Conservation (phyloP, 2,329 filamentous ascomycete species). For the Aspergillus phoenicis region DNA sequence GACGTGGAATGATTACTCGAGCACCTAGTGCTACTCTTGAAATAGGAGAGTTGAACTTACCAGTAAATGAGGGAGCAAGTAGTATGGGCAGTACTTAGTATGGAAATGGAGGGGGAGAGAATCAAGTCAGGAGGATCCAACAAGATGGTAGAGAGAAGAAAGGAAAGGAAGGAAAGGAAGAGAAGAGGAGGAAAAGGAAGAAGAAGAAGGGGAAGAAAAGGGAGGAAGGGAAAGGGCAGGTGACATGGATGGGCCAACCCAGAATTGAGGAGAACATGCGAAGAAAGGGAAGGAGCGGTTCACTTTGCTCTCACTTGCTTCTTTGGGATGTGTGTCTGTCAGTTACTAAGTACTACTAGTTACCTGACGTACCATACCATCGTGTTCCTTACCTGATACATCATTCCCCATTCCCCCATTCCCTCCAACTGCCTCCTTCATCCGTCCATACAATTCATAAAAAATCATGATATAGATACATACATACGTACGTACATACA, state of each 20-base stretch:
- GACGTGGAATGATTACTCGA: constrained; percentile 2
- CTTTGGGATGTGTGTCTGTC: no score
- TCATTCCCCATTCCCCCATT: no score
- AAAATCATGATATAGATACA: no score
- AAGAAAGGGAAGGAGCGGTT: background rate
- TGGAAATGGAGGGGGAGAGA: constrained; percentile 15
- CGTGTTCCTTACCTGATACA: background rate
- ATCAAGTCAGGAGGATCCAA: no score
- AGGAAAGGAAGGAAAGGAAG: background rate
- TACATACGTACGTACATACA: background rate
- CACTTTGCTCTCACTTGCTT: background rate
- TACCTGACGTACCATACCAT: constrained; percentile 1
- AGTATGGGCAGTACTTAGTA: constrained; percentile 8
- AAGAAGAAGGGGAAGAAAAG: constrained; percentile 13
- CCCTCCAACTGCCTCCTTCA: no score
- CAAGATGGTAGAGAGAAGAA: constrained; percentile 9
- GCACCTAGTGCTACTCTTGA: background rate
- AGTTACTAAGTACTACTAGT: background rate
- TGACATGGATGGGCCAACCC: constrained; percentile 30
- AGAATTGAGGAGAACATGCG: background rate
- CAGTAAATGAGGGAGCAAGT: constrained; percentile 1
- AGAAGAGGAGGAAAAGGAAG: constrained; percentile 9
- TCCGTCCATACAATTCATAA: background rate
- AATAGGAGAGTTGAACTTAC: constrained; percentile 10
- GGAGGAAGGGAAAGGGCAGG: constrained; percentile 26